phyloP scores from a whole-genome alignment of 1,139 yeast species.

The Kurtzmaniella quercitrusa region DNA sequence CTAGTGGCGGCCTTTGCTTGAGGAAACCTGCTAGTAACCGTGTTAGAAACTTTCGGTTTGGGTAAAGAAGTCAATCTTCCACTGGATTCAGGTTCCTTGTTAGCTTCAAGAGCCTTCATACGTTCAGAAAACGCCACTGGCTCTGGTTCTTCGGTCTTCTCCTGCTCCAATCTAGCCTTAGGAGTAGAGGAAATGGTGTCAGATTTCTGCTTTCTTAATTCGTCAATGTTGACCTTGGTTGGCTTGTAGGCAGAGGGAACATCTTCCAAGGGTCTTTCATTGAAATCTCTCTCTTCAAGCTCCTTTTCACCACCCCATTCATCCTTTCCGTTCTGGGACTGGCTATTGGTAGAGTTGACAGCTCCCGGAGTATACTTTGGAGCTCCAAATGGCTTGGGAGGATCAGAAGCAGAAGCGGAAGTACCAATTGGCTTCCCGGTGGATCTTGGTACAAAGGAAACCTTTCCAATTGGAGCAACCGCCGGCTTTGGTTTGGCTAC shows the following conservation, averaged over 20 bases:
- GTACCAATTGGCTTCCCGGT: constrained; percentile 39
- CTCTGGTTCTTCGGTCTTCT: constrained; percentile 17
- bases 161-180: constrained; percentile 15
- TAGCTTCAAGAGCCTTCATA: constrained; percentile 26
- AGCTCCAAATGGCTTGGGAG: constrained; percentile 18
- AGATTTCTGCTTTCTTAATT: constrained; percentile 43
- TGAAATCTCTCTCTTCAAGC: constrained; percentile 67
- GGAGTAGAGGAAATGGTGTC: constrained; percentile 45
- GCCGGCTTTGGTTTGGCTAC: constrained; percentile 19
- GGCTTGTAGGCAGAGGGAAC: constrained; percentile 70
- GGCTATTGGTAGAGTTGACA: constrained; percentile 9
- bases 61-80: constrained; percentile 62
- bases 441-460: constrained; percentile 32
- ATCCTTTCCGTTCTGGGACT: constrained; percentile 44
- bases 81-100: constrained; percentile 20
- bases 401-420: constrained; percentile 15
- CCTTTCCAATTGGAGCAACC: constrained; percentile 16
- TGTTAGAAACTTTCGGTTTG: constrained; percentile 53
- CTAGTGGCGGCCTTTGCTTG: constrained; percentile 23
- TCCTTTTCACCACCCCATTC: constrained; percentile 67
- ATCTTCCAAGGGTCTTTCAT: constrained; percentile 54
- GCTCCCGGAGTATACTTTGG: constrained; percentile 7
- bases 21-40: constrained; percentile 50
- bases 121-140: constrained; percentile 44
- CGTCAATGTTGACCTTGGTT: constrained; percentile 44